Percentiles rank a stretch among this genome's conserved stretches.
These are phyloP conservation scores for Aureobasidium melanogenum DNA, from an alignment of 2,329 filamentous ascomycete genomes.

Conservation along the genomic window DNA sequence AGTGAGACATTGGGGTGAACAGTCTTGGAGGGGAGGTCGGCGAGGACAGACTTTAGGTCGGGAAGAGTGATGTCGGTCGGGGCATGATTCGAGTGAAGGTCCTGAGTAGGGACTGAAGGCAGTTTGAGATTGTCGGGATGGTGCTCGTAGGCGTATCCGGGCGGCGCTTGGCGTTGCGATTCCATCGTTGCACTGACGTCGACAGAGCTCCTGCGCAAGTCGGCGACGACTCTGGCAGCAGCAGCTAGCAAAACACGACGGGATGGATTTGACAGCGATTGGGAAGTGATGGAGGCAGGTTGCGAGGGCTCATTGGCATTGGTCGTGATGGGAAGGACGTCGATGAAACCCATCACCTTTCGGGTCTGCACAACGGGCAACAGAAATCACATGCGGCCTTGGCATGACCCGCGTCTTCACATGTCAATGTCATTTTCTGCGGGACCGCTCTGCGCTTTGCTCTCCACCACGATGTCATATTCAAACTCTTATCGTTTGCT, in stretches of 20 bases:
- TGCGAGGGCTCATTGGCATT: background rate
- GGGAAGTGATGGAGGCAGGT: background rate
- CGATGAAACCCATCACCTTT: constrained; percentile 3
- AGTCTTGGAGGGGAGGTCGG: constrained; percentile 23
- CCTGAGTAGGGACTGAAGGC: constrained; percentile 33
- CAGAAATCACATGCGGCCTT: constrained; percentile 7
- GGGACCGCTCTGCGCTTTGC: no score
- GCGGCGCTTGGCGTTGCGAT: constrained; percentile 28
- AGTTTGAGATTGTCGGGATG: constrained; percentile 32
- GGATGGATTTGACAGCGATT: background rate
- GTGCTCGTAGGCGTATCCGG: constrained; percentile 32
- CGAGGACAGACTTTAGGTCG: constrained; percentile 36
- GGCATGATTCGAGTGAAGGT: constrained; percentile 18
- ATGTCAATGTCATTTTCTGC: background rate
- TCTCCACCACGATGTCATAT: background rate
- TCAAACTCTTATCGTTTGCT: background rate
- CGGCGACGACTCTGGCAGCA: background rate
- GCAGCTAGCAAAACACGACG: background rate
- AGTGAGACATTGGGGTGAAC: constrained; percentile 17
- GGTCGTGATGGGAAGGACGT: background rate
- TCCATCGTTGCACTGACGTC: constrained; percentile 20
- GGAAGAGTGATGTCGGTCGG: constrained; percentile 31
- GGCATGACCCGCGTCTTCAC: background rate
- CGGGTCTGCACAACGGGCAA: constrained; percentile 2
- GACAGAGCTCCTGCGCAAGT: background rate